A percentile compares a stretch with the other conserved stretches of the same genome.
Evolutionary conservation across 2,329 filamentous ascomycete species (phyloP).

Genomic region (Escovopsis sp.): DNA sequence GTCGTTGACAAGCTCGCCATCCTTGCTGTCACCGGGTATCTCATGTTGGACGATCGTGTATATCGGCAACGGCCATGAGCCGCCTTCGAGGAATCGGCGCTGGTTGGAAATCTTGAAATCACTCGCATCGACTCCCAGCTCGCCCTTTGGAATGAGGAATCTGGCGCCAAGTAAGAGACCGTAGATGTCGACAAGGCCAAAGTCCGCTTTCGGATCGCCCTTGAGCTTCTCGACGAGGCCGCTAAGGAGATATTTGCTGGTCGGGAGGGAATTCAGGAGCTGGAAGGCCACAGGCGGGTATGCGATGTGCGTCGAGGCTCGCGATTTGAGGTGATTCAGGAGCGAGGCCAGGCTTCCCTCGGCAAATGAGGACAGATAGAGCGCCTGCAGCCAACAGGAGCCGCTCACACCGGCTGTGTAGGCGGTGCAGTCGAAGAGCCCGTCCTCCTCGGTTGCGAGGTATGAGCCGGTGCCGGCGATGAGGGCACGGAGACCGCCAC

Average conservation of each 20-base stretch:
- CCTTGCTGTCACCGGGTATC: slow-evolving; percentile 45
- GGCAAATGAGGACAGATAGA: slow-evolving; percentile 64
- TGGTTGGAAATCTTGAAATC: slow-evolving; percentile 93
- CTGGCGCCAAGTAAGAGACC: slow-evolving; percentile 73
- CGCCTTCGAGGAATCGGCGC: slow-evolving; percentile 56
- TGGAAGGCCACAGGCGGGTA: slow-evolving; percentile 76
- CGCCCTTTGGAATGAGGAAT: slow-evolving; percentile 69
- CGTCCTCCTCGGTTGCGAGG: slow-evolving; percentile 68
- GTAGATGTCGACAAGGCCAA: slow-evolving; percentile 88
- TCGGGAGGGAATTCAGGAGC: slow-evolving; percentile 73
- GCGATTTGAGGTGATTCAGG: slow-evolving; percentile 72
- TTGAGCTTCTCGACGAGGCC: slow-evolving; percentile 85
- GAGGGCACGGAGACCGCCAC: slow-evolving; percentile 76
- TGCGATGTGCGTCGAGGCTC: slow-evolving; percentile 78
- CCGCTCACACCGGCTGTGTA: slow-evolving; percentile 94
- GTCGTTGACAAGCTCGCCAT: slow-evolving; percentile 10
- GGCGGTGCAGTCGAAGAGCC: slow-evolving; percentile 83
- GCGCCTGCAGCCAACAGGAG: slow-evolving; percentile 84
- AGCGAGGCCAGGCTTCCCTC: slow-evolving; percentile 52
- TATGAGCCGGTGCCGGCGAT: slow-evolving; percentile 85
- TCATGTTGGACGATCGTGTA: slow-evolving; percentile 94
- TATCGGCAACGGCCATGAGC: slow-evolving; percentile 77
- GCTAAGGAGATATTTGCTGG: slow-evolving; percentile 79
- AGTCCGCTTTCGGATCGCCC: slow-evolving; percentile 54
- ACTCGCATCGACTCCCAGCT: slow-evolving; percentile 53